phyloP scores from a whole-genome alignment of 148 eudicot genomes.

The Beta vulgaris region DNA sequence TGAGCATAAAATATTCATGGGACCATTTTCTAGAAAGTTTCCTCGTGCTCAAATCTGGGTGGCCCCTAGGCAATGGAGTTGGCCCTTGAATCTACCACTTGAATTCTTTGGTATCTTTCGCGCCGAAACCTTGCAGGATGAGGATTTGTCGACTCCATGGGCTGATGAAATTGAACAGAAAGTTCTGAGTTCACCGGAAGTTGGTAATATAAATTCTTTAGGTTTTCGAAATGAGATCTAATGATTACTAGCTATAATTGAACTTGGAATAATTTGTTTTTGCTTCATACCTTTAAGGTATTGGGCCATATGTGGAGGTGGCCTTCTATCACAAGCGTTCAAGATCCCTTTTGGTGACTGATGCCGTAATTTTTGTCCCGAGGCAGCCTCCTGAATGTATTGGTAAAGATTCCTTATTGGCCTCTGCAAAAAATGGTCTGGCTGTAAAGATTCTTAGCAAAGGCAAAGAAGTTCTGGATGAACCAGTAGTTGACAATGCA shows the following conservation, averaged over 20 bases:
- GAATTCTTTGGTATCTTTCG: constrained; percentile 94
- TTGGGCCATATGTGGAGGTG: constrained; percentile 97
- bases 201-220: constrained; percentile 50
- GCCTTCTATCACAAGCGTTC: constrained; percentile 96
- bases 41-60: constrained; percentile 94
- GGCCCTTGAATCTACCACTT: constrained; percentile 96
- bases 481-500: constrained; percentile 79
- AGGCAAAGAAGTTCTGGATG: constrained; percentile 81
- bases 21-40: constrained; percentile 96
- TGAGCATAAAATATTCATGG: constrained; percentile 96
- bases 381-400: constrained; percentile 81
- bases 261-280: not conserved
- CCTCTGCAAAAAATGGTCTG: constrained; percentile 91
- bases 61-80: constrained; percentile 99
- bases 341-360: constrained; percentile 84
- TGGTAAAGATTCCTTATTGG: constrained; percentile 75
- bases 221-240: not conserved
- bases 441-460: constrained; percentile 89
- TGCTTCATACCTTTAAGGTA: constrained; percentile 43
- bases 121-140: constrained; percentile 74
- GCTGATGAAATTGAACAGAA: constrained; percentile 92
- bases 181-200: constrained; percentile 96
- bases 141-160: constrained; percentile 86
- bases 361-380: constrained; percentile 96
- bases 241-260: not conserved